Base-by-base conservation (phyloP, 2,329 filamentous ascomycete genomes). In the Annulohypoxylon truncatum region DNA sequence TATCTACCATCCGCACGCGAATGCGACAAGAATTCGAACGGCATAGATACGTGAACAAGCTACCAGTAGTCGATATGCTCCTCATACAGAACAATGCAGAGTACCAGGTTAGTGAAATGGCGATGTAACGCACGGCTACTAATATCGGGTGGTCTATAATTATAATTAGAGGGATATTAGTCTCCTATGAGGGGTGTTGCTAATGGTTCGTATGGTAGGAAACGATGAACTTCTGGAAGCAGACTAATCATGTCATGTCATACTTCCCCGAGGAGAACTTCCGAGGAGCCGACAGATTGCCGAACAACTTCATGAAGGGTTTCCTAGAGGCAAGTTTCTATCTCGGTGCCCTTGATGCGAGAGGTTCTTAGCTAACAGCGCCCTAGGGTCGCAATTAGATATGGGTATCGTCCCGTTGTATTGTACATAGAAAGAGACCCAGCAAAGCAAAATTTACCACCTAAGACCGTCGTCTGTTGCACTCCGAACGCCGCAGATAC, bases 161-260 rank as follows among this genome's bases (percentile, higher is more conserved):
- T 35, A 22, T 26, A 20, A 48, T 9, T 40, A 33, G 24, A 33
- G 44, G 59, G 13, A 13, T 52, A 42, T 18, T 13, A 24, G 18
- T 28, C 18, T 24, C 2, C 38, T 35, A 18, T 44, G 6, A 26
- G 2, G 33, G 31, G 12, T 42, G 44, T 50, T 46, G 53, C 70
- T 73, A 47, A 71, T 51, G 13, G 46, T 44, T 26, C 35, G 55
- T 61, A 42, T 10, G 20, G 54, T 47, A 97, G 94, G 96, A 99
- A 86, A 99, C 92, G 57, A 89, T 99, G 85, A 99, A 99, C 84
- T 99, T 92, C 86, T 99, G 96, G 96, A 97, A 97, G 83, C 96
- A 99, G 82, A 86, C 94, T 68, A 92, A 92, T 70, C 96, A 99
- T 80, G 87, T 99, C 73, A 93, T 99, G 87, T 94, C 96, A 75